Base-by-base conservation (phyloP, 2,329 filamentous ascomycete species). In the Thielaviopsis punctulata region DNA sequence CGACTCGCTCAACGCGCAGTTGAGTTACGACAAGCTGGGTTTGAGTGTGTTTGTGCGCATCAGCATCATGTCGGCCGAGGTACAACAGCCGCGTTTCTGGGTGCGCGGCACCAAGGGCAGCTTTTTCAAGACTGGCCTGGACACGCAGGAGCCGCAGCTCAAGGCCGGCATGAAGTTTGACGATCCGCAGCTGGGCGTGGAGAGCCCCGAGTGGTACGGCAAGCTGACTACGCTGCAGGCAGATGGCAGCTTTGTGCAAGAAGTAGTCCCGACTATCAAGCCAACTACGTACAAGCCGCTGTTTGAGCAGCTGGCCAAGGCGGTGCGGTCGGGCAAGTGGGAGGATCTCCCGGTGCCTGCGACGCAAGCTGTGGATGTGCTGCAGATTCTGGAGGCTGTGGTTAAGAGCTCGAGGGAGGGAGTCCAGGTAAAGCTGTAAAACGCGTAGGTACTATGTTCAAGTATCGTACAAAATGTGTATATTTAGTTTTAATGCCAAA, bases 121-220 rank as follows among this genome's bases (percentile, higher is more conserved):
- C 61, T 90, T 82, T 66, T 82, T 77, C 68, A 90, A 89, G 71
- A 66, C 69, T 39, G 70, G 73, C 51, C 70, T 90, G 2, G 86
- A 92, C 62, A 69, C 78, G 1, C 85, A 90, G 65, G 86, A 92
- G 67, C 77, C 80, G 52, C 82, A 87, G 63, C 72, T 89, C 51
- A 76, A 76, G 63, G 70, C 67, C 1, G 84, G 84, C 8, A 64
- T 76, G 58, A 73, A 71, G 62, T 78, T 79, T 6, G 71, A 72
- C 0, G 79, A 85, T 52, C 62, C 70, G 3, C 73, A 68, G 3
- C 89, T 86, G 60, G 86, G 81, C 1, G 63, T 74, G 39, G 85
- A 89, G 60, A 25, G 44, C 21, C 68, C 71, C 9, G 70, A 75
- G 39, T 70, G 72, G 58, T 74, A 77, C 51, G 80, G 82, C 57